Conservation (phyloP, 192 early-diverging fungal species). For the Coemansia erecta region DNA sequence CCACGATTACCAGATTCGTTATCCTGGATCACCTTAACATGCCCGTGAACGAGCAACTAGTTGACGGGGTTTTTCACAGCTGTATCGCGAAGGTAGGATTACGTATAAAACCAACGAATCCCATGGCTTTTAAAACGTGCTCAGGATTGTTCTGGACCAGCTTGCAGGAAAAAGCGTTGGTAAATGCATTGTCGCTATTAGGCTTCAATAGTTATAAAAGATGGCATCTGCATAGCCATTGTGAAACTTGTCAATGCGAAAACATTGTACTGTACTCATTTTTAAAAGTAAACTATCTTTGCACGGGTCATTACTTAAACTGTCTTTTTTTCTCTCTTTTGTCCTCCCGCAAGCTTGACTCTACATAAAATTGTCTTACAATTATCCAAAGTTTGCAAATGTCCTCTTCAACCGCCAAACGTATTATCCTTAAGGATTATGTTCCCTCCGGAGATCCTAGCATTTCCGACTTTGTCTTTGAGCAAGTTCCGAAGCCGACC, state of each 20-base stretch:
- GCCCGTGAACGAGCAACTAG: no score
- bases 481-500: constrained; percentile 13
- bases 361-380: background rate
- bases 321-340: background rate
- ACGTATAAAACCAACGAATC: constrained; percentile 56
- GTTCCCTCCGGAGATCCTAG: constrained; percentile 30
- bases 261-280: no score
- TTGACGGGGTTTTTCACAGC: no score
- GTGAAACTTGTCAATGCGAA: background rate
- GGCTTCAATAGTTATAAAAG: no score
- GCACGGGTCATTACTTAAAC: no score
- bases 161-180: constrained; percentile 68
- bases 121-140: constrained; percentile 66
- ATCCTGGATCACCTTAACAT: no score
- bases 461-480: constrained; percentile 32
- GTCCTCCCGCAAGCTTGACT: background rate
- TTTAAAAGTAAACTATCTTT: no score
- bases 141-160: constrained; percentile 58
- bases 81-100: constrained; percentile 64
- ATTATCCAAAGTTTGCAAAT: background rate
- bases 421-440: constrained; percentile 10
- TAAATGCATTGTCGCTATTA: constrained; percentile 61
- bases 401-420: background rate
- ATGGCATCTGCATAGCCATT: background rate
- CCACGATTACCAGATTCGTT: no score